These are phyloP conservation scores for Coemansia sp. DNA, from an alignment of 192 early-diverging fungal genomes.

Conservation along the genomic window DNA sequence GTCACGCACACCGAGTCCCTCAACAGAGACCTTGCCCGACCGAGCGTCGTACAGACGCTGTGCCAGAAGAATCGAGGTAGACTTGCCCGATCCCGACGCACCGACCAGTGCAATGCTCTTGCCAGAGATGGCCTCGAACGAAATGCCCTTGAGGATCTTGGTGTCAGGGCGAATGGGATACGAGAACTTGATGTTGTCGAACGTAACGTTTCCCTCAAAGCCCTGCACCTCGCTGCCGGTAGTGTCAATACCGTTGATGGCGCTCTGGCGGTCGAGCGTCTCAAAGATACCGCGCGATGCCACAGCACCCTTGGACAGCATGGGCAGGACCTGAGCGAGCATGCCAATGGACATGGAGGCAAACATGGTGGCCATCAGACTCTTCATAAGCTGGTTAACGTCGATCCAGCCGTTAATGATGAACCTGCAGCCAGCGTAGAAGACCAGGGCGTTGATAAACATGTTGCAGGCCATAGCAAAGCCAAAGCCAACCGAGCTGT, in stretches of 20 bases:
- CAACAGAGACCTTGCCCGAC: conserved; percentile 57
- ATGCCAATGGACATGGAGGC: conserved; percentile 52
- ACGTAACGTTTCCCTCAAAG: conserved; percentile 51
- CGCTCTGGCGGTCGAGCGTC: conserved; percentile 65
- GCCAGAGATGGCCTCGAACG: conserved; percentile 52
- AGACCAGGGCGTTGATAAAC: conserved; percentile 62
- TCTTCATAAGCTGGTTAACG: conserved; percentile 50
- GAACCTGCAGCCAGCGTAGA: conserved; percentile 58
- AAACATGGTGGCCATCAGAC: conserved; percentile 68
- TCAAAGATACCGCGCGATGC: conserved; percentile 74
- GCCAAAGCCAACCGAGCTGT: conserved; percentile 63
- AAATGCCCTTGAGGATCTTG: conserved; percentile 62
- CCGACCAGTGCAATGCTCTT: conserved; percentile 84
- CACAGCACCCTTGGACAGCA: conserved; percentile 73
- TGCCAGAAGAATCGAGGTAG: conserved; percentile 58
- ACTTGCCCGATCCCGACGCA: conserved; percentile 80
- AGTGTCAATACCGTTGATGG: conserved; percentile 52
- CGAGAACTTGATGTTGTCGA: conserved; percentile 52
- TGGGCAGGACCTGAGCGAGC: conserved; percentile 56
- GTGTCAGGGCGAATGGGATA: conserved; percentile 65
- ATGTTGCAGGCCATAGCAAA: conserved; percentile 59
- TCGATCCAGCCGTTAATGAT: conserved; percentile 36
- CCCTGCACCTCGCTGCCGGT: conserved; percentile 59
- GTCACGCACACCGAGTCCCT: conserved; percentile 55
- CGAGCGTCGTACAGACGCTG: conserved; percentile 77